Evolutionary conservation across 768 basidiomycete genomes (phyloP).

Genomic region (Amanita jacksonii): DNA sequence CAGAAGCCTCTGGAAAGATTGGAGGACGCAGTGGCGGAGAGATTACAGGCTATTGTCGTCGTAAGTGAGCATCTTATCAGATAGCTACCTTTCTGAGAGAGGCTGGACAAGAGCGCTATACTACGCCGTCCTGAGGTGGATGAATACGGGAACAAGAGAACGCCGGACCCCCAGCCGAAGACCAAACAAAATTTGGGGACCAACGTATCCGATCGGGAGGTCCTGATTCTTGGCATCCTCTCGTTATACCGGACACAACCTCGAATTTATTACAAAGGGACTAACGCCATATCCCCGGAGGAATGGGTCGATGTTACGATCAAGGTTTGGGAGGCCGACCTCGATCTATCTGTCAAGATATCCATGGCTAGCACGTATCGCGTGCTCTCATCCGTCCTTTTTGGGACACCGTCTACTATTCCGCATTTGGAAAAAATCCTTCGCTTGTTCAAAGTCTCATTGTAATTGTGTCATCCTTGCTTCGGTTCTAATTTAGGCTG

Average conservation of each 20-base stretch:
- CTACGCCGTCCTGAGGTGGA: conserved; percentile 56
- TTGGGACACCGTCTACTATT: conserved; percentile 29
- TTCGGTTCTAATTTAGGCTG: conserved; percentile 8
- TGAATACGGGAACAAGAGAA: conserved; percentile 42
- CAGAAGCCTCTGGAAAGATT: conserved; percentile 46
- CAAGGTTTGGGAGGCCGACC: conserved; percentile 51
- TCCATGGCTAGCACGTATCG: conserved; percentile 44
- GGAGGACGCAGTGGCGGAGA: conserved; percentile 31
- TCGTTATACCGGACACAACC: conserved; percentile 56
- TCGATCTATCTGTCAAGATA: conserved; percentile 58
- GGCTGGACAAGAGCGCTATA: conserved; percentile 31
- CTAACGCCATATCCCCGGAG: conserved; percentile 30
- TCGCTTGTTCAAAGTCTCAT: not conserved
- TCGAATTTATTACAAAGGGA: conserved; percentile 41
- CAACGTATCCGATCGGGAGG: conserved; percentile 59
- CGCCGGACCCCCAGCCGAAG: conserved; percentile 47
- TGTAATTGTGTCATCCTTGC: not conserved
- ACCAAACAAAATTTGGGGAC: conserved; percentile 37
- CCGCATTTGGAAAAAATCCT: conserved; percentile 17
- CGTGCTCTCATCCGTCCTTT: conserved; percentile 32
- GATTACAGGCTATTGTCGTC: conserved; percentile 47
- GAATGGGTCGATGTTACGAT: conserved; percentile 38
- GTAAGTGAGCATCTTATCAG: conserved; percentile 24
- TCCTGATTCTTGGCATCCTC: conserved; percentile 60
- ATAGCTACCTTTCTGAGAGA: not conserved